These are phyloP conservation scores for Neurospora sp. DNA, from an alignment of 495 filamentous ascomycete genomes.

Conservation along the genomic window DNA sequence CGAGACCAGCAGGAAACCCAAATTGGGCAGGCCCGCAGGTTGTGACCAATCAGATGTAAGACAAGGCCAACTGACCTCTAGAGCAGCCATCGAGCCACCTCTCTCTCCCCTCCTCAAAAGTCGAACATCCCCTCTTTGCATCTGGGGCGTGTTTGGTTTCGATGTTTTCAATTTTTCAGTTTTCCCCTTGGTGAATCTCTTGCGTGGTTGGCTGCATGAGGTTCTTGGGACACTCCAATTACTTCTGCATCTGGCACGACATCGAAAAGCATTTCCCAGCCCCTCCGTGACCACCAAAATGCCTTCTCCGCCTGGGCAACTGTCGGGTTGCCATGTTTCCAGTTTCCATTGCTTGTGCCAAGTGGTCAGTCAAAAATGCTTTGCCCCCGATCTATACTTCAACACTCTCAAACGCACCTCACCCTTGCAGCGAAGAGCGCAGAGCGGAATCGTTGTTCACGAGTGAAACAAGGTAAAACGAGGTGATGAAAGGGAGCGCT, in stretches of 20 bases:
- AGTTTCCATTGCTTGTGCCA: background rate
- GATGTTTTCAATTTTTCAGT: background rate
- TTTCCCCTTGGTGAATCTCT: background rate
- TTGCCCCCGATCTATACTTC: background rate
- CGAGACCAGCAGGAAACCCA: background rate
- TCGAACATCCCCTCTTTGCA: background rate
- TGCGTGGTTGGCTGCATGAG: background rate
- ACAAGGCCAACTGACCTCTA: background rate
- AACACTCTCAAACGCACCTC: background rate
- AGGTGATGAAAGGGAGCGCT: background rate
- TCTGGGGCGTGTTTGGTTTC: background rate
- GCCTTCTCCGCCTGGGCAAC: background rate
- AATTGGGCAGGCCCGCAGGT: background rate
- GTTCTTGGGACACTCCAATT: background rate
- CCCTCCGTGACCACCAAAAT: background rate
- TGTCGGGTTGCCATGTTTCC: background rate
- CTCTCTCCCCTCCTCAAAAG: background rate
- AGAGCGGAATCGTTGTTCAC: background rate
- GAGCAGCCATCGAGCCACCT: background rate
- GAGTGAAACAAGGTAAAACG: background rate
- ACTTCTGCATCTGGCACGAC: background rate
- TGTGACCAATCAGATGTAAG: background rate
- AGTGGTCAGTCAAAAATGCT: background rate
- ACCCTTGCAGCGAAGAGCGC: background rate
- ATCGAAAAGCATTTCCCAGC: background rate